Base-by-base conservation (phyloP, 805 yeast genomes). In the Blastobotrys chiropterorum region DNA sequence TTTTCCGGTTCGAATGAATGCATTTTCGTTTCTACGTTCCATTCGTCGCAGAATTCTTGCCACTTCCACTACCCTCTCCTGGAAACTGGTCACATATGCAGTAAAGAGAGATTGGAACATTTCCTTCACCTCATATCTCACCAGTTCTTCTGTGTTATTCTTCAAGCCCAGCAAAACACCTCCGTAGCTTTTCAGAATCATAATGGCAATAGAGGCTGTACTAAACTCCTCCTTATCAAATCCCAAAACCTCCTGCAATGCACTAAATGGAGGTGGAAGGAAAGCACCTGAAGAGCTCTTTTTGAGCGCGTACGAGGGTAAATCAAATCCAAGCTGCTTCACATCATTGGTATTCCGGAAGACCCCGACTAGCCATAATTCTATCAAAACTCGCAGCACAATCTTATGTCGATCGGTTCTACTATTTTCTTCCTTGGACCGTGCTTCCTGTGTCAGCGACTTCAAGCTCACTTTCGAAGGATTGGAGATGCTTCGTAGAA, bases 1-100 rank as follows among this genome's bases (percentile, higher is more conserved):
- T 55, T 76, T 79, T 20, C 96, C 95, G 0, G 85, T 80, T 58
- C 85, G 75, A 51, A 86, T 78, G 50, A 85, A 80, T 2, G 82
- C 78, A 50, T 76, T 77, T 44, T 75, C 73, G 51, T 76, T 79
- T 49, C 70, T 72, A 17, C 66, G 65, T 17, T 67, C 67, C 11
- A 73, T 62, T 17, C 67, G 68, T 8, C 62, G 55, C 0, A 76
- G 61, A n/a, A 64, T 64, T n/a, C 64, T 59, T 47, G 73, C 70
- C n/a, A 73, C 57, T 1, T 62, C 64, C 2, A 63, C 62, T 0
- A 80, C 63, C 22, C 67, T 64, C 1, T 58, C 42, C 1, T 73
- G 67, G 53, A 75, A 82, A 49, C 78, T 66, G 56, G 79, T 79
- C 14, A 79, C 53, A 59, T 84, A 82, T 2, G 72, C 62, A 1